Conservation (phyloP, 225 moss, liverwort and hornwort species). For the Straminergon stramineum region DNA sequence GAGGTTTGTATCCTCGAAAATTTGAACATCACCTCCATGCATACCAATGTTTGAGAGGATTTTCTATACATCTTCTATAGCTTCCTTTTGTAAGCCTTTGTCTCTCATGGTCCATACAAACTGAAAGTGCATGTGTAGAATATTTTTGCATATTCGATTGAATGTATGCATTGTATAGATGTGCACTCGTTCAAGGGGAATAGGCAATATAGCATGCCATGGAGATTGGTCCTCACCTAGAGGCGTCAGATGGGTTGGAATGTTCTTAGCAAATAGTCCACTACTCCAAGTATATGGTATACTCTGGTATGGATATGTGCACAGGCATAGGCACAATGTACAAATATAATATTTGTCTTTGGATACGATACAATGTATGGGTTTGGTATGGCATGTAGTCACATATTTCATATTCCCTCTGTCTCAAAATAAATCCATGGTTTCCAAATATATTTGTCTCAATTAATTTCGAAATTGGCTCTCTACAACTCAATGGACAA, state of each 20-base stretch:
- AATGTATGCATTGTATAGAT: neutral
- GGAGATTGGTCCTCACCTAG: accelerated
- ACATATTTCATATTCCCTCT: neutral
- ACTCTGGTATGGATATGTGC: neutral
- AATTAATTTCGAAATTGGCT: too few relatives aligned
- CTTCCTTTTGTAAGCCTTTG: accelerated
- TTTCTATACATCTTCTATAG: accelerated
- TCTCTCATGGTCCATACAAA: neutral
- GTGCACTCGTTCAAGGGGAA: neutral
- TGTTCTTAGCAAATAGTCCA: accelerated
- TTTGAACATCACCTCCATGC: too few relatives aligned
- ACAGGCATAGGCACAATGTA: too few relatives aligned
- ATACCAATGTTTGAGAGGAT: too few relatives aligned
- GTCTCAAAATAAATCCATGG: too few relatives aligned
- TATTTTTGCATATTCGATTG: accelerated
- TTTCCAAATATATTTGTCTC: too few relatives aligned
- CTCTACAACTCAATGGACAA: too few relatives aligned
- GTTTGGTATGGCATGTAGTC: accelerated
- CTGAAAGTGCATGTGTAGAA: neutral
- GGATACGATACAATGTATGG: accelerated
- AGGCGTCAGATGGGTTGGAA: accelerated
- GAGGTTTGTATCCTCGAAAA: too few relatives aligned
- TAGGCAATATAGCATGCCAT: accelerated
- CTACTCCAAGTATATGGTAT: too few relatives aligned
- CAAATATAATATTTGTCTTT: neutral